These are phyloP conservation scores for Agrostemma githago DNA, from an alignment of 148 eudicot genomes.

Conservation along the genomic window DNA sequence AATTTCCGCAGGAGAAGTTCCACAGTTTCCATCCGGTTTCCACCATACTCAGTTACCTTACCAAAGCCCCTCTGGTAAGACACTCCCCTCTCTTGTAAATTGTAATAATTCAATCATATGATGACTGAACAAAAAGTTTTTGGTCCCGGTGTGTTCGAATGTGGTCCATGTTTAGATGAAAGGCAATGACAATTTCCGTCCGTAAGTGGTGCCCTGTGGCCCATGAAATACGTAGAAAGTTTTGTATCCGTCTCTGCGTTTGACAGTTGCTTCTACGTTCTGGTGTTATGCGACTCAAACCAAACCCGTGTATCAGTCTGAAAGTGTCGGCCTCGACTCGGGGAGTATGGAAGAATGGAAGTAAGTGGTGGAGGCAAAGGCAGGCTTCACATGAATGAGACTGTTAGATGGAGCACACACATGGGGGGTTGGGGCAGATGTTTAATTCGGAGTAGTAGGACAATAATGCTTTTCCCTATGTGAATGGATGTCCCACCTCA, in stretches of 20 bases:
- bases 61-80: conserved; percentile 97
- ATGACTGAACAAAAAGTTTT: too few species aligned
- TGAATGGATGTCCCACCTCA: neutral
- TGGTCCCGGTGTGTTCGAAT: too few species aligned
- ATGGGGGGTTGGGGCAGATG: neutral
- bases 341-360: neutral
- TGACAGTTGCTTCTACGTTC: too few species aligned
- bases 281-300: too few species aligned
- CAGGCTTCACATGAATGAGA: neutral
- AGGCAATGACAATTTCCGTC: too few species aligned
- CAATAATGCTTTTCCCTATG: neutral
- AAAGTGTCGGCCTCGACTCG: neutral
- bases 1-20: conserved; percentile 67
- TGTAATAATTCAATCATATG: too few species aligned
- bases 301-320: too few species aligned
- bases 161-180: too few species aligned
- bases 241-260: too few species aligned
- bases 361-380: conserved; percentile 8
- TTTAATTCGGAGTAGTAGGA: neutral
- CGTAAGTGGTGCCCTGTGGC: too few species aligned
- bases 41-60: conserved; percentile 86
- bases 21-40: conserved; percentile 97
- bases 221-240: too few species aligned
- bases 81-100: neutral
- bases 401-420: conserved; percentile 6